A percentile compares a stretch with the other conserved stretches of the same genome.
phyloP scores from a whole-genome alignment of 2,329 filamentous ascomycete genomes.

The Daldinia sp. region DNA sequence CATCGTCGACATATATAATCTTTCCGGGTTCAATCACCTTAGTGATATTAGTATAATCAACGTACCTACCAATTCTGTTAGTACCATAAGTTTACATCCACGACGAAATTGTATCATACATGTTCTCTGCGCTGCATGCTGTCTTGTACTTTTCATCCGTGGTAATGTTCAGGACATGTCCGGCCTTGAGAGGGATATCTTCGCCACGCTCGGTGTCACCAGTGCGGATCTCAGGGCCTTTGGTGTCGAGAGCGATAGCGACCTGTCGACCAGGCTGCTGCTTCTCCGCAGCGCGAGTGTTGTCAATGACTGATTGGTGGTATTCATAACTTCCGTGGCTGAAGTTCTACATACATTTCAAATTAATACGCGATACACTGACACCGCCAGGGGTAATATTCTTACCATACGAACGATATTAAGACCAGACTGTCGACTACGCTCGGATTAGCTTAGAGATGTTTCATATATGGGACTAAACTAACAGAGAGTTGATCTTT shows the following conservation, averaged over 20 bases:
- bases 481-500: conserved; percentile 77
- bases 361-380: background rate
- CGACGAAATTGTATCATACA: conserved; percentile 64
- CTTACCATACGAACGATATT: conserved; percentile 92
- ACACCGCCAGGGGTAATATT: background rate
- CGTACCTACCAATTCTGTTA: conserved; percentile 68
- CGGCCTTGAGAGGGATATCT: conserved; percentile 86
- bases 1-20: conserved; percentile 97
- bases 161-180: conserved; percentile 91
- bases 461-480: background rate
- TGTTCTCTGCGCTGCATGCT: conserved; percentile 86
- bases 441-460: conserved; percentile 14
- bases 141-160: conserved; percentile 93
- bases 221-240: conserved; percentile 69
- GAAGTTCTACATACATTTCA: conserved; percentile 70
- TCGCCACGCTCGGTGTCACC: conserved; percentile 81
- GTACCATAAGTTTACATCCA: background rate
- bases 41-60: conserved; percentile 99
- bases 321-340: conserved; percentile 95
- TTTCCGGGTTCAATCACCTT: conserved; percentile 93
- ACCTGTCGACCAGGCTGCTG: conserved; percentile 82
- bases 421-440: conserved; percentile 85
- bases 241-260: conserved; percentile 89
- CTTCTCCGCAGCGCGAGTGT: conserved; percentile 87
- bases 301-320: conserved; percentile 97